Conservation (phyloP, 192 early-diverging fungal species). For the Coemansia sp. region DNA sequence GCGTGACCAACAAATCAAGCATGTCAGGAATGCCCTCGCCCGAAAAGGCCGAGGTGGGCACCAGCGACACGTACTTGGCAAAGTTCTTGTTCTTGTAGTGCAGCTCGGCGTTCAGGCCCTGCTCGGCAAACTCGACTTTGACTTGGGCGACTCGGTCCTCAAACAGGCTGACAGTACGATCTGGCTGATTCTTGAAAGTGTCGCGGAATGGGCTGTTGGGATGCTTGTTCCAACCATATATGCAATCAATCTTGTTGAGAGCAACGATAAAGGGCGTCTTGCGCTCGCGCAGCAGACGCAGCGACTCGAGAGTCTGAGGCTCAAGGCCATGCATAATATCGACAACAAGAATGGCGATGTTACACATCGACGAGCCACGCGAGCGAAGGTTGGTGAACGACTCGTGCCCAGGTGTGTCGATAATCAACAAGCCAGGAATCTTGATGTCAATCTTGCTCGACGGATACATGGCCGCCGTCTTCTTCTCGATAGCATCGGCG, state of each 20-base stretch:
- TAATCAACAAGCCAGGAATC: constrained; percentile 91
- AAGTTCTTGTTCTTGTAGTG: constrained; percentile 97
- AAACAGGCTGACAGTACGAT: too few relatives aligned
- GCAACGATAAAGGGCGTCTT: constrained; percentile 99
- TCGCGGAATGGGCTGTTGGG: constrained; percentile 79
- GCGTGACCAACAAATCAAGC: constrained; percentile 85
- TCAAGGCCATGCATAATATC: constrained; percentile 99
- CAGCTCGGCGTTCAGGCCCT: constrained; percentile 90
- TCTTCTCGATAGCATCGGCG: constrained; percentile 88
- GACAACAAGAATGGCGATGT: constrained; percentile 98
- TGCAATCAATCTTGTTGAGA: constrained; percentile 98
- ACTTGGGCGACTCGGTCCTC: too few relatives aligned
- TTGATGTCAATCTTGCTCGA: constrained; percentile 70
- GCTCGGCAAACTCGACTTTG: constrained; percentile 91
- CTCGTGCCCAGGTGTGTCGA: constrained; percentile 99
- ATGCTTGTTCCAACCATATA: constrained; percentile 91
- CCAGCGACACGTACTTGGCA: constrained; percentile 92
- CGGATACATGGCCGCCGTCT: constrained; percentile 81
- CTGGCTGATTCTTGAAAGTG: constrained; percentile 78
- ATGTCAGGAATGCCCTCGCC: constrained; percentile 99
- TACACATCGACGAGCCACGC: constrained; percentile 96
- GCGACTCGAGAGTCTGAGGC: constrained; percentile 96
- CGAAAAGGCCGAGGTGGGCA: constrained; percentile 97
- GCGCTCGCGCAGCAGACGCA: constrained; percentile 85
- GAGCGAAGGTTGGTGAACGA: constrained; percentile 96